Base-by-base conservation (phyloP, 2,329 filamentous ascomycete genomes). In the Tolypocladium capitatum region DNA sequence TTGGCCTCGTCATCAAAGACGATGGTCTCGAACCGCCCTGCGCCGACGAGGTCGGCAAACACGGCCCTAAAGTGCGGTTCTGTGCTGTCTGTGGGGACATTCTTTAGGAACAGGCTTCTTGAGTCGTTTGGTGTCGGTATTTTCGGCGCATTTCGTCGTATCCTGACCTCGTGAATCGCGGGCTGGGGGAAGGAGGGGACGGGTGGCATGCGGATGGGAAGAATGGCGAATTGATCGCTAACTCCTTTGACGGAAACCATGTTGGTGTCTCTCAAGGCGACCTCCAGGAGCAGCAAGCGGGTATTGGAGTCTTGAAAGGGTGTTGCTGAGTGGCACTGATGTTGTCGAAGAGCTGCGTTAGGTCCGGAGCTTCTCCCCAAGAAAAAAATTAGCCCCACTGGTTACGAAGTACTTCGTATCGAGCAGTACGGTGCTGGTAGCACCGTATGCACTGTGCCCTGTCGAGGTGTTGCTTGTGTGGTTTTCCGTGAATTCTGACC, bases 31-130 rank as follows among this genome's bases (percentile, higher is more conserved):
- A 97, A 84, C 43, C 84, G 76, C 3, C 85, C 86, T 0, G 84
- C 81, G 9, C 86, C 84, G 0, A 96, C 74, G 16, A 94, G 76
- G 1, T 75, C 71, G 1, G 78, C 69, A 56, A 97, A 94, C 0
- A 97, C 69, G 38, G 81, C 73, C 41, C 87, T 81, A 38, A 97
- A 74, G 57, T 90, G 86, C 1, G 72, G 64, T 48, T 87, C 82
- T 5, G 87, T 94, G 50, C 87, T 83, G 61, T 96, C 90, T 52
- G 84, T 73, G 7, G 92, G 92, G 1, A 94, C 69, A 59, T 98
- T 97, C 53, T 90, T 85, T n/a, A 94, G 63, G 66, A 95, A 98
- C 18, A 98, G 74, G 51, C 86, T 89, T 56, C 90, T 82, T 16
- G 79, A 70, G 56, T 91, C 84, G 63, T 85, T 76, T 47, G 76